Evolutionary conservation across 1,284 basidiomycete species (phyloP), one percentile per base, ranked within the genome.

Genomic region (Jaminaea rosea): DNA sequence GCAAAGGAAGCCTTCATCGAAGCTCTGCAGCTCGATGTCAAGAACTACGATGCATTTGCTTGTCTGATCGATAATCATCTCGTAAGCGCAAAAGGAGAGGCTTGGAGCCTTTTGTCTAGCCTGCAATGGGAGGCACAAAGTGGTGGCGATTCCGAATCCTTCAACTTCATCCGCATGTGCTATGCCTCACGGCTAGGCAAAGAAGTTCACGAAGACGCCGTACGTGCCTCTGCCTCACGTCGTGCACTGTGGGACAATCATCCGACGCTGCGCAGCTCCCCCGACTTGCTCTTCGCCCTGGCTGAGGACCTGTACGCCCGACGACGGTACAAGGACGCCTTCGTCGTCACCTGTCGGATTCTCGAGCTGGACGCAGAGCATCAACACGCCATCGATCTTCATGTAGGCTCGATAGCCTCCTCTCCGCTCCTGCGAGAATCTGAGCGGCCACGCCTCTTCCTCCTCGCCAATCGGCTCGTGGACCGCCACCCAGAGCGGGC

Each of bases 1-100:
- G 94, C 94, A 0, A 93, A 93, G 67, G 81, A 88, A 52, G 87
- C 85, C 59, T 96, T 97, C 71, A 86, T 97, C 82, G 90, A 96
- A 63, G 92, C 94, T 1, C 79, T 99, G 13, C 81, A 85, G 0
- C 79, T 97, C 11, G 94, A 99, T 66, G 88, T 98, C 24, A 96
- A 96, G 75, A 97, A 93, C 74, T 98, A 91, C 70, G 94, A 98
- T 61, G 86, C 90, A 1, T 98, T 96, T 67, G 83, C 87, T 50
- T 86, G 92, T 58, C 80, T 99, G 5, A 79, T 97, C 19, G 85
- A 84, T 36, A 87, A 90, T 1, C 87, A 92, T 84, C 56, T 73
- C 48, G 53, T 72, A 6, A 62, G 65, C n/a, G 54, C 44, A 15
- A 23, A 24, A 3, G 56, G 62, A 9, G 65, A 71, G 52, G 69